phyloP scores from a whole-genome alignment of 73 alveolate species.

The Effrenium voratum region DNA sequence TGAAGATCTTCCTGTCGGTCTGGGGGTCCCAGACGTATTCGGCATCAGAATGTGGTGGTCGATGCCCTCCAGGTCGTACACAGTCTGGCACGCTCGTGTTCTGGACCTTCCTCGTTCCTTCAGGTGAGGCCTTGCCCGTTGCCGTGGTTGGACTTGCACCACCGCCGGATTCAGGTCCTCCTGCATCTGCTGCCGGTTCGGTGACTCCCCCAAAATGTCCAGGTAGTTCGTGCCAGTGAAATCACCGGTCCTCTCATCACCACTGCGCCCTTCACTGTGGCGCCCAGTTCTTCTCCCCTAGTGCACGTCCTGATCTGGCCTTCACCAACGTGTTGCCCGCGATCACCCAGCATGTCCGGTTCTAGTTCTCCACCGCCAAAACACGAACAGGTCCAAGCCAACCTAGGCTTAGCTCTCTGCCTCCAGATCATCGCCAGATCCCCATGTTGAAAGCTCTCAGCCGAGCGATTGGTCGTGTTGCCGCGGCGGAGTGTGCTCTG shows the following conservation, averaged over 20 bases:
- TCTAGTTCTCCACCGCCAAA: neutral
- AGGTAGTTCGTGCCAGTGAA: neutral
- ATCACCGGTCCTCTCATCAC: neutral
- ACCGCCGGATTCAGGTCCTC: neutral
- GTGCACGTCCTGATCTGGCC: neutral
- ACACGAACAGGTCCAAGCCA: neutral
- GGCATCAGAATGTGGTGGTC: too few relatives aligned
- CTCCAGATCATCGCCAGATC: neutral
- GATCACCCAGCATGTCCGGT: neutral
- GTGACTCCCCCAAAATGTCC: neutral
- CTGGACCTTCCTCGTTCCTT: too few relatives aligned
- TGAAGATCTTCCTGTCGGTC: too few relatives aligned
- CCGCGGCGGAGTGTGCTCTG: too few relatives aligned
- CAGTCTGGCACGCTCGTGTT: too few relatives aligned
- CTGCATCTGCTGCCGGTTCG: neutral
- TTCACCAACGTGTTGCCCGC: neutral
- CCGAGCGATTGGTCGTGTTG: neutral
- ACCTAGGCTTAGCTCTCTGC: neutral
- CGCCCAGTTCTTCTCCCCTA: neutral
- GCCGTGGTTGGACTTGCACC: neutral
- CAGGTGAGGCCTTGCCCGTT: too few relatives aligned
- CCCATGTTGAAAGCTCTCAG: neutral
- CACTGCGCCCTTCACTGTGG: neutral
- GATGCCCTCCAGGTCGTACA: too few relatives aligned
- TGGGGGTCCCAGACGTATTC: too few relatives aligned